Percentiles rank a stretch among this genome's conserved stretches.
Evolutionary conservation across 2,329 filamentous ascomycete genomes (phyloP).

Genomic region (Ilyonectria mors-panacis): DNA sequence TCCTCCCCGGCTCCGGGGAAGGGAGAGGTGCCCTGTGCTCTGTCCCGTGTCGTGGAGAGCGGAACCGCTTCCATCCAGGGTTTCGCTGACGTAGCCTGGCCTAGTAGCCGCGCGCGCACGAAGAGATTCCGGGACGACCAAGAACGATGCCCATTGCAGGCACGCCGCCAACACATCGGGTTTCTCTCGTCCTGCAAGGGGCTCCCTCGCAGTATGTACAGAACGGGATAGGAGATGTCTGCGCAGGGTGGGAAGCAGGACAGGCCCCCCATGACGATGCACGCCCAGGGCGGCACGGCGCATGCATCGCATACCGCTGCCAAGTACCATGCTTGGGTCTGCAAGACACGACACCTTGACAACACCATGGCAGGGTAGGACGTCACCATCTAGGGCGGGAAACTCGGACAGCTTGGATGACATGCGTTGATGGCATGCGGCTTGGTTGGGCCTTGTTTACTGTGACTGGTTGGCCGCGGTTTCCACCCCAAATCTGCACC

Average conservation of each 20-base stretch:
- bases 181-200: slow-evolving; percentile 8
- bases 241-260: background rate
- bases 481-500: slow-evolving; percentile 8
- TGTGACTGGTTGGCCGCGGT: slow-evolving; percentile 3
- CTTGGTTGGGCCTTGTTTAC: slow-evolving; percentile 6
- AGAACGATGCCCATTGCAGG: slow-evolving; percentile 1
- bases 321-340: slow-evolving; percentile 20
- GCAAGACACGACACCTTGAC: slow-evolving; percentile 29
- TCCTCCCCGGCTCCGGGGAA: slow-evolving; percentile 9
- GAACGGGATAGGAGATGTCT: slow-evolving; percentile 3
- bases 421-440: slow-evolving; percentile 22
- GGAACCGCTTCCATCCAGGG: slow-evolving; percentile 27
- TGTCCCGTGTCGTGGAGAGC: slow-evolving; percentile 5
- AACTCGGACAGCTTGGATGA: slow-evolving; percentile 24
- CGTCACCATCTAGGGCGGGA: slow-evolving; percentile 15
- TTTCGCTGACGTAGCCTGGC: slow-evolving; percentile 20
- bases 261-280: slow-evolving; percentile 13
- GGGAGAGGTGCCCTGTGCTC: background rate
- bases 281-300: slow-evolving; percentile 16
- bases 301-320: slow-evolving; percentile 18
- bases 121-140: slow-evolving; percentile 27
- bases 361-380: slow-evolving; percentile 11
- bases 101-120: slow-evolving; percentile 22
- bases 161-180: background rate
- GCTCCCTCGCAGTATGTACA: slow-evolving; percentile 6